Evolutionary conservation across 2,329 filamentous ascomycete genomes (phyloP).

Genomic region (Septoria linicola): DNA sequence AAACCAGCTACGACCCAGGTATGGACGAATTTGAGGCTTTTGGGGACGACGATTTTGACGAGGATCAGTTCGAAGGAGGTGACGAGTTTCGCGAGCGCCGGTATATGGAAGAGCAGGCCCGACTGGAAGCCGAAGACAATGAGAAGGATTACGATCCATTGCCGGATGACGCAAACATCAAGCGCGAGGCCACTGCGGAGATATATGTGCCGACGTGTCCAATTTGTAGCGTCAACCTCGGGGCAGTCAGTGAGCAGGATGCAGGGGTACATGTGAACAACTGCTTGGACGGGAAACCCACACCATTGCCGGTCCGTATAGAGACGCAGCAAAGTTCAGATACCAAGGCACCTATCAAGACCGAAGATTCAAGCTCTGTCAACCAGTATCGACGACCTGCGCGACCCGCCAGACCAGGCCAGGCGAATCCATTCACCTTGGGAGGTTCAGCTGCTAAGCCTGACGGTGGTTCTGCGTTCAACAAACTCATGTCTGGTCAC

Average conservation of each 20-base stretch:
- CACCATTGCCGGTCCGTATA: conserved; percentile 50
- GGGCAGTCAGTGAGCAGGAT: conserved; percentile 58
- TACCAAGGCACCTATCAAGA: conserved; percentile 11
- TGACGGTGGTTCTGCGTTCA: conserved; percentile 70
- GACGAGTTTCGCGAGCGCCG: conserved; percentile 54
- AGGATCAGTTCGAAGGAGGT: conserved; percentile 56
- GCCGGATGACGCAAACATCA: conserved; percentile 21
- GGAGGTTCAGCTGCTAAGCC: conserved; percentile 38
- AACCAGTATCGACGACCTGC: conserved; percentile 67
- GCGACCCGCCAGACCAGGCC: conserved; percentile 69
- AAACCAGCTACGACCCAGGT: conserved; percentile 50
- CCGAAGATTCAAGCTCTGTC: conserved; percentile 32
- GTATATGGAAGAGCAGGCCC: conserved; percentile 71
- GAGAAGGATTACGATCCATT: conserved; percentile 42
- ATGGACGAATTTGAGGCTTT: conserved; percentile 53
- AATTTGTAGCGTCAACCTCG: conserved; percentile 68
- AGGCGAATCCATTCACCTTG: conserved; percentile 72
- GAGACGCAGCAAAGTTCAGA: conserved; percentile 23
- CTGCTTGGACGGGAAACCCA: conserved; percentile 80
- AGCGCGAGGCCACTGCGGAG: conserved; percentile 1
- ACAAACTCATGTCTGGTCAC: conserved; percentile 87
- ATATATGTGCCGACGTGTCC: conserved; percentile 59
- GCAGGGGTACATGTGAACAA: conserved; percentile 85
- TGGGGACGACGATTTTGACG: conserved; percentile 58
- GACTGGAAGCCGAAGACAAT: conserved; percentile 53